Evolutionary conservation across 257 asterid genomes (phyloP), one percentile per base, ranked within the genome.

Genomic region (Fraxinus cuspidata): DNA sequence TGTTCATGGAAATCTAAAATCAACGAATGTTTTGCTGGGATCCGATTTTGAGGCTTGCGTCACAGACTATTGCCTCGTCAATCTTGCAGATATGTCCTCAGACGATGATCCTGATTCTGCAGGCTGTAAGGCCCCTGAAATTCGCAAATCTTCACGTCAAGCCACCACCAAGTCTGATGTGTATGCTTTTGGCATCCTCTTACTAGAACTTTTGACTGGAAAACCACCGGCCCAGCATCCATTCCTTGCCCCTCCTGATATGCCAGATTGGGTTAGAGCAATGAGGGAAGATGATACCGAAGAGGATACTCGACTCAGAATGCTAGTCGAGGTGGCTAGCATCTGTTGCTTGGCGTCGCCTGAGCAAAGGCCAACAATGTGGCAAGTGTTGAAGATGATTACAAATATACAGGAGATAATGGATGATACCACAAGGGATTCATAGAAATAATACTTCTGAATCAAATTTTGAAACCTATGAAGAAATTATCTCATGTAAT

Each of bases 341-440:
- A 83, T 96, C 35, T 93, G 97, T 68, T 90, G 97, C 87, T 73
- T 87, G 88, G 84, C 89, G 12, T 96, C 97, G n/a, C 94, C 96
- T 0, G 99, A 93, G 85, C 97, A 92, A 80, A 89, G 99, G 85
- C 99, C 99, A 3, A 88, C 96, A 0, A 90, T 96, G 97, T 88
- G 99, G 86, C 99, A 90, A 68, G 94, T 90, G 37, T 78, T 96
- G 92, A 93, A 90, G 88, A 93, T 92, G 97, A 96, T 96, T 83
- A 93, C 91, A 9, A 91, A 86, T 77, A 87, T 96, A 29, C 93
- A 93, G 90, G 99, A 93, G 83, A 88, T 90, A 84, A 92, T 92
- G 83, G 96, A 88, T 82, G 92, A 89, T 74, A 72, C 83, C 70
- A 47, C 86, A 16, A 84, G 88, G 78, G 91, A 85, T 81, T 75